phyloP scores from a whole-genome alignment of 164 flowering plant species.

The grape (Vitis vinifera) region ASM3070453v1 NC_081818.1:2823501-2824000 shows the following conservation, averaged over 20 bases:
- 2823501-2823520: too few species aligned
- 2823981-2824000: constrained; percentile 72
- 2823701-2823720: too few species aligned
- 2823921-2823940: constrained; percentile 85
- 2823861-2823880: constrained; percentile 72
- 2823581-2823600: neutral
- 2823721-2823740: too few species aligned
- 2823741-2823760: constrained; percentile 39
- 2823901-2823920: constrained; percentile 98
- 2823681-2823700: too few species aligned
- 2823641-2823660: neutral
- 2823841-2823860: constrained; percentile 99
- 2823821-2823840: constrained; percentile 89
- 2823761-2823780: constrained; percentile 57
- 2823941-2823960: constrained; percentile 94
- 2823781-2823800: constrained; percentile 72
- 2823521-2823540: too few species aligned
- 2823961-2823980: constrained; percentile 84
- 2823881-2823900: constrained; percentile 87
- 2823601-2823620: neutral
- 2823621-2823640: neutral
- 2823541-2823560: too few species aligned
- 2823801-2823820: constrained; percentile 91
- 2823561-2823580: too few species aligned
- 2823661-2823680: too few species aligned